These are phyloP conservation scores for Raphanus raphanistrum DNA, from an alignment of 345 rosid genomes.

Conservation along the genomic window DNA sequence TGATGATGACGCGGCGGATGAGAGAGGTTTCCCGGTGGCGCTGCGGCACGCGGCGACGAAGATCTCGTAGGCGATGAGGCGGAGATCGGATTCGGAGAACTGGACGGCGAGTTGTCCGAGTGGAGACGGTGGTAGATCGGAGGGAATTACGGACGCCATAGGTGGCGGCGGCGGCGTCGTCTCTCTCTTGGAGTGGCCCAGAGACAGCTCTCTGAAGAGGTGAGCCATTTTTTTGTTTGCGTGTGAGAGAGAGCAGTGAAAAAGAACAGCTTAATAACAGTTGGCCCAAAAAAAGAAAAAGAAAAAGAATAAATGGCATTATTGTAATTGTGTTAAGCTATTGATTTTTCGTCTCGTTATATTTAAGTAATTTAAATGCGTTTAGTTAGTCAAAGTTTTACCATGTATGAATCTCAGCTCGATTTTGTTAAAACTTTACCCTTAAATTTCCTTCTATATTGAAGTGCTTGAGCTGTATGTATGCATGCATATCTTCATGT, in stretches of 20 bases:
- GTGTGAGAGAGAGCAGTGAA: slow-evolving; percentile 28
- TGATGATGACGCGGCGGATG: slow-evolving; percentile 34
- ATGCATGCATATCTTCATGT: background rate
- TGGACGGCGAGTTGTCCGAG: slow-evolving; percentile 68
- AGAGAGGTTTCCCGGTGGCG: slow-evolving; percentile 72
- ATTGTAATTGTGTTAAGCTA: background rate
- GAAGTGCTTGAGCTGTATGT: background rate
- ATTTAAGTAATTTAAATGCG: background rate
- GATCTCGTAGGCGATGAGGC: slow-evolving; percentile 86
- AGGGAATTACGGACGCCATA: slow-evolving; percentile 47
- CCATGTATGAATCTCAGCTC: background rate
- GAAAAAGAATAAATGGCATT: background rate
- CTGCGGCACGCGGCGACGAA: slow-evolving; percentile 85
- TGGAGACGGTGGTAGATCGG: slow-evolving; percentile 71
- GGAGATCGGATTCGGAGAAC: slow-evolving; percentile 81
- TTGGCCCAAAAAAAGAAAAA: background rate
- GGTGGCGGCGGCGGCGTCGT: slow-evolving; percentile 46
- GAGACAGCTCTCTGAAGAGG: slow-evolving; percentile 89
- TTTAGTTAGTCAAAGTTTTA: background rate
- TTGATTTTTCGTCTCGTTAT: background rate
- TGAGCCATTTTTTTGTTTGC: slow-evolving; percentile 63
- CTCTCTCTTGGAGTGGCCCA: slow-evolving; percentile 84
- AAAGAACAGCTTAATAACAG: slow-evolving; percentile 15
- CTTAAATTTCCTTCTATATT: background rate
- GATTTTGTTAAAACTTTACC: background rate